phyloP scores from a whole-genome alignment of 164 flowering plant species.

The Chloranthus sessilifolius region DNA sequence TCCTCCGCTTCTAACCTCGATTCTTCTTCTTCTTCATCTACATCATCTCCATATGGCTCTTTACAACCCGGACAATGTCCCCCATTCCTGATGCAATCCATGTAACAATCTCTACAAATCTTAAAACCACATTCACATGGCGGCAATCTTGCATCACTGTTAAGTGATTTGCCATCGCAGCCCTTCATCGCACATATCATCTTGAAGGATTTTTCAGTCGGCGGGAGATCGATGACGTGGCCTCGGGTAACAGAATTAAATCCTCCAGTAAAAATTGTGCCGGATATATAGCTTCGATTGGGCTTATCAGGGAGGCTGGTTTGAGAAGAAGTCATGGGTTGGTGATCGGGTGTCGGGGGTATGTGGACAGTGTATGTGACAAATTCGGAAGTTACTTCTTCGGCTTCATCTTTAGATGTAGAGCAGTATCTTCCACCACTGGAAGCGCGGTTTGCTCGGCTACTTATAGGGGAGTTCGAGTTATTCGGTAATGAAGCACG shows the following conservation, averaged over 20 bases:
- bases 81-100: constrained; percentile 44
- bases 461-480: constrained; percentile 51
- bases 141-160: constrained; percentile 15
- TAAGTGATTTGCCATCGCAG: constrained; percentile 57
- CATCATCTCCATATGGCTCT: constrained; percentile 42
- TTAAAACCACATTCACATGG: constrained; percentile 74
- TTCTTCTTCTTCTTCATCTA: constrained; percentile 29
- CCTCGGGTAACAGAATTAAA: constrained; percentile 65
- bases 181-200: constrained; percentile 64
- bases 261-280: constrained; percentile 81
- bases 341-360: constrained; percentile 80
- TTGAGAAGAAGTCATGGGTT: constrained; percentile 36
- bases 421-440: constrained; percentile 48
- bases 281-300: constrained; percentile 38
- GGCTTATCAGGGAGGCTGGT: constrained; percentile 33
- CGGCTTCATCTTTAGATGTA: constrained; percentile 30
- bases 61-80: constrained; percentile 85
- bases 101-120: constrained; percentile 67
- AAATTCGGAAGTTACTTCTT: constrained; percentile 37
- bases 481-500: constrained; percentile 57
- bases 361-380: constrained; percentile 78
- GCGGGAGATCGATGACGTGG: constrained; percentile 40
- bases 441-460: constrained; percentile 21
- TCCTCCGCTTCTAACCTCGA: constrained; percentile 51
- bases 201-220: constrained; percentile 12